Evolutionary conservation across 345 rosid species (phyloP), one percentile per base, ranked within the genome.

Genomic region (Eucalyptus erythrocorys): DNA sequence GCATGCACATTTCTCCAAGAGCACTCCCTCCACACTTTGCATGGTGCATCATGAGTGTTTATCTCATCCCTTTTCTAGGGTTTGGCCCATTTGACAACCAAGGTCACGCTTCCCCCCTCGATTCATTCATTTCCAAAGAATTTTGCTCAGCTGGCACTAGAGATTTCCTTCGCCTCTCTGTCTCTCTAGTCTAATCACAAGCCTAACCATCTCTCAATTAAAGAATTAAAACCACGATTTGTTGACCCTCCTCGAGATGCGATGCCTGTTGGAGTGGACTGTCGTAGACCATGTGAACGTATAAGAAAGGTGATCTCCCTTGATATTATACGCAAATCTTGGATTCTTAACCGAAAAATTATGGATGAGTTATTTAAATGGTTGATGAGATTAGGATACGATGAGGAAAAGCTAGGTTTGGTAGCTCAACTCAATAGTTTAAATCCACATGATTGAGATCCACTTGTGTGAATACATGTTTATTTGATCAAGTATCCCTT

Each of bases 1-100:
- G 80, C 89, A 91, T 79, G 88, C 91, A 89, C 92, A 64, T 87
- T 88, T 88, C 59, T 85, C 88, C 19, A 80, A 47, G 48, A 48
- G 47, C 89, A 88, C 34, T 88, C 50, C 34, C 55, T 12, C 82
- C 82, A 10, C 15, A 40, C 47, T 21, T 76, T 40, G 27, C 47
- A 76, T 17, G 7, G 82, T 21, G 57, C 57, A 51, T 22, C 47
- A 37, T 5, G 53, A 15, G 37, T 86, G 88, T 79, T 88, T 84
- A 42, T 86, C 89, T 57, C 87, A 13, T 55, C 42, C 43, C 24
- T 32, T 24, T 71, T 47, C 26, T 85, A 40, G 48, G 47, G 71
- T 19, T 71, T 86, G 92, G 89, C 57, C 90, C 89, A 49, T 88
- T 81, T 17, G 61, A 53, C 47, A 21, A 40, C 82, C 82, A 76